These are phyloP conservation scores for Cylindrotheca closterium DNA, from an alignment of 108 stramenopile genomes.

Conservation along the genomic window DNA sequence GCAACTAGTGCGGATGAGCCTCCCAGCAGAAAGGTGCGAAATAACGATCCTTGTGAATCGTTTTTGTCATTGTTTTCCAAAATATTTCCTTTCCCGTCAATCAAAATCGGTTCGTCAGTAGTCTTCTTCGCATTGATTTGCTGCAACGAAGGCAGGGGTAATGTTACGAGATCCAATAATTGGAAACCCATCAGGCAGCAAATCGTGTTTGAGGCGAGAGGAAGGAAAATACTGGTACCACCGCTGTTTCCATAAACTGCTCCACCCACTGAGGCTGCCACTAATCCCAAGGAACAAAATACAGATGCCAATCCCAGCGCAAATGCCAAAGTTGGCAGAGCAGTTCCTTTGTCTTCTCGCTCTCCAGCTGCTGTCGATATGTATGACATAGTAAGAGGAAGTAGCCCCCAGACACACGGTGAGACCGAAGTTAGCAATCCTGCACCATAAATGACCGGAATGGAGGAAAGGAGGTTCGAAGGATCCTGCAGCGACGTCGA, in stretches of 20 bases:
- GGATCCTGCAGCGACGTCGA: conserved; percentile 39
- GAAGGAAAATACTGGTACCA: conserved; percentile 31
- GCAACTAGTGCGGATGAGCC: conserved; percentile 80
- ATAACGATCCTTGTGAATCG: conserved; percentile 37
- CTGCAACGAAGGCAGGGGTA: conserved; percentile 40
- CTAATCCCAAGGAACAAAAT: conserved; percentile 72
- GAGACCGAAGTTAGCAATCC: conserved; percentile 70
- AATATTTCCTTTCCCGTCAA: conserved; percentile 30
- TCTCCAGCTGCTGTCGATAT: conserved; percentile 66
- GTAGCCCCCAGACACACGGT: conserved; percentile 77
- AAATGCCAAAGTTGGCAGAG: conserved; percentile 62
- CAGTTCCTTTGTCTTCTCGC: conserved; percentile 54
- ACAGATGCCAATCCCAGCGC: conserved; percentile 68
- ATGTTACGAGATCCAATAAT: conserved; percentile 62
- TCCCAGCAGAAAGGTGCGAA: conserved; percentile 80
- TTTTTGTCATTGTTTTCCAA: conserved; percentile 18
- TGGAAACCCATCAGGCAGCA: conserved; percentile 79
- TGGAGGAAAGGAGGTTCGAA: conserved; percentile 37
- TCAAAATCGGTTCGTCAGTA: conserved; percentile 25
- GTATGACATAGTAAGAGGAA: conserved; percentile 76
- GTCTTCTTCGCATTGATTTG: not conserved
- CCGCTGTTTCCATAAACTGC: conserved; percentile 63
- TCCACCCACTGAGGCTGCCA: conserved; percentile 65
- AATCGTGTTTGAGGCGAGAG: conserved; percentile 54
- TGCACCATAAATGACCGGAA: conserved; percentile 74